Conservation (phyloP, 805 yeast genomes). For the Maudiozyma saulgeensis region DNA sequence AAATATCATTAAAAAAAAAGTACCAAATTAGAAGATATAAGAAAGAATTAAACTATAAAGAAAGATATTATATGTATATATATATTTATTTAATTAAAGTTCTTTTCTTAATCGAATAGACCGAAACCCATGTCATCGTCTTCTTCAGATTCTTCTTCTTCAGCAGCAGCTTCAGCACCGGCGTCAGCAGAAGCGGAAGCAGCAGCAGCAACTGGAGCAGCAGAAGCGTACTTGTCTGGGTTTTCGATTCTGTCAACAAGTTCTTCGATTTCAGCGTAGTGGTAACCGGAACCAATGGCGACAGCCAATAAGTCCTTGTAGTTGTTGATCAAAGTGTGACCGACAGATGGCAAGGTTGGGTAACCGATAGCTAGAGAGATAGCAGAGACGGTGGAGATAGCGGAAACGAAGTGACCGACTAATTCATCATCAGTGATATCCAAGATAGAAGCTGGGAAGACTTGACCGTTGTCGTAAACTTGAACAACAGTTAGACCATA, state of each 20-base stretch:
- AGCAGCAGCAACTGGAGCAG: slow-evolving; percentile 96
- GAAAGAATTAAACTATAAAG: background rate
- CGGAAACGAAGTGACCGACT: slow-evolving; percentile 82
- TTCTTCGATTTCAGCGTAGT: slow-evolving; percentile 98
- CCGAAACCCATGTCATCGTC: slow-evolving; percentile 97
- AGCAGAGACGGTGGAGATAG: slow-evolving; percentile 88
- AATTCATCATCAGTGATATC: slow-evolving; percentile 98
- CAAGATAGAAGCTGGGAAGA: slow-evolving; percentile 92
- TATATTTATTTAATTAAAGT: slow-evolving; percentile 30
- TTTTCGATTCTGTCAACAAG: slow-evolving; percentile 98
- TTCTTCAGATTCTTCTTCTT: slow-evolving; percentile 43
- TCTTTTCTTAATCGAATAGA: slow-evolving; percentile 74
- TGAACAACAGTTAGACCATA: slow-evolving; percentile 95
- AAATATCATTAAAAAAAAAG: no score
- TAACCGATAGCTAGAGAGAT: slow-evolving; percentile 95
- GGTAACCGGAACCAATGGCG: slow-evolving; percentile 97
- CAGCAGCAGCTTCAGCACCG: slow-evolving; percentile 66
- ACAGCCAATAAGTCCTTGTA: slow-evolving; percentile 98
- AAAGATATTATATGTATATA: slow-evolving; percentile 11
- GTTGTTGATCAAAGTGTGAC: slow-evolving; percentile 97
- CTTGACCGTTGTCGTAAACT: slow-evolving; percentile 98
- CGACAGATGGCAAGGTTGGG: slow-evolving; percentile 99
- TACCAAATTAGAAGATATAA: no score
- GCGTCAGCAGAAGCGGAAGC: slow-evolving; percentile 52
- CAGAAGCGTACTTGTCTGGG: slow-evolving; percentile 99